phyloP scores from a whole-genome alignment of 2,329 filamentous ascomycete species.

The Colletotrichum horii region DNA sequence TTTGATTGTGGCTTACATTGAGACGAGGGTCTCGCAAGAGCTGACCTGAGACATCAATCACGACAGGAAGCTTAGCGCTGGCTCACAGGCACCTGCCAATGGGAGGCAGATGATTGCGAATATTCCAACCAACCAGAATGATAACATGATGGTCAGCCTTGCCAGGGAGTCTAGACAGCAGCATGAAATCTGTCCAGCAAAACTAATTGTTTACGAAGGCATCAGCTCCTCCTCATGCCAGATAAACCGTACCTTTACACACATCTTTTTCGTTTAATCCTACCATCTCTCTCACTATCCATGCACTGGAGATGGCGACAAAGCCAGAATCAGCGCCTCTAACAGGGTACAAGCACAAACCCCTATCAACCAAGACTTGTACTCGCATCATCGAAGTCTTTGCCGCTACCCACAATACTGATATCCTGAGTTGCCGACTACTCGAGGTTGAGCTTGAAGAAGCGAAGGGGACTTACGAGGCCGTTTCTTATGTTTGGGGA shows the following conservation, averaged over 20 bases:
- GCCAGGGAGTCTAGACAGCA: not conserved
- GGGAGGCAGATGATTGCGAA: not conserved
- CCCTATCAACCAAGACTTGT: not conserved
- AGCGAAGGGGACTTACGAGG: not conserved
- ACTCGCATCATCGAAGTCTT: not conserved
- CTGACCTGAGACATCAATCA: not conserved
- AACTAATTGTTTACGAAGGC: not conserved
- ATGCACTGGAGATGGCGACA: not conserved
- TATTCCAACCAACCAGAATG: not conserved
- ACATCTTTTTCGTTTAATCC: not conserved
- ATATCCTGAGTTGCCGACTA: not conserved
- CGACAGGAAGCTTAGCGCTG: not conserved
- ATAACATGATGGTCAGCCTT: not conserved
- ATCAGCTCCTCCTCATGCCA: not conserved
- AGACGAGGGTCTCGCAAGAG: not conserved
- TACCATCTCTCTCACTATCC: not conserved
- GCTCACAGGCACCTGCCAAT: not conserved
- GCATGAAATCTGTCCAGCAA: not conserved
- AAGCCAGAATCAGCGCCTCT: not conserved
- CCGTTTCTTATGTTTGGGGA: not conserved
- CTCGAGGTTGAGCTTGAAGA: not conserved
- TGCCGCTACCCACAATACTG: not conserved
- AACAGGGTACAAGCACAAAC: not conserved
- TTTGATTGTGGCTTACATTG: not conserved
- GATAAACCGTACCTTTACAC: accelerated